Evolutionary conservation across 2,329 filamentous ascomycete genomes (phyloP).

Genomic region (Aureobasidium sp.): DNA sequence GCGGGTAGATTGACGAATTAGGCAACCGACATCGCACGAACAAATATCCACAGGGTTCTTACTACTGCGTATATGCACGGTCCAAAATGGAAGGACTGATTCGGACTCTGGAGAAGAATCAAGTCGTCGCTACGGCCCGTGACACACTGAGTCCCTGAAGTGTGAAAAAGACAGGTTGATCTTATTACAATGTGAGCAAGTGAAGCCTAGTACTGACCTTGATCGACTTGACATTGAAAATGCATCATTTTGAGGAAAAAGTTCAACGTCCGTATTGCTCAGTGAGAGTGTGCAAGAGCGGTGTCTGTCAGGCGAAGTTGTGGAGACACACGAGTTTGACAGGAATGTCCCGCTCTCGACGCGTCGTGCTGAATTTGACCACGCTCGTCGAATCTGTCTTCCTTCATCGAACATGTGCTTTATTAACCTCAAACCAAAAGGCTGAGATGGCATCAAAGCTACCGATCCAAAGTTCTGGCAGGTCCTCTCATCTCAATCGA

Average conservation of each 20-base stretch:
- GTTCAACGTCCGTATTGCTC: too few species aligned
- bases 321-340: neutral
- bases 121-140: neutral
- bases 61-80: neutral
- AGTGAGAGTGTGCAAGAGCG: neutral
- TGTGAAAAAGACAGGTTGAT: neutral
- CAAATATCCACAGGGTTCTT: neutral
- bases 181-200: neutral
- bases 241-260: too few species aligned
- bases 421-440: neutral
- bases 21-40: neutral
- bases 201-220: neutral
- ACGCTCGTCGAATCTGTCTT: neutral
- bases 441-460: neutral
- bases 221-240: neutral
- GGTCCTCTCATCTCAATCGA: neutral
- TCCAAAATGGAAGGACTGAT: neutral
- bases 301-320: neutral
- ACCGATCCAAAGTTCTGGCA: neutral
- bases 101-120: neutral
- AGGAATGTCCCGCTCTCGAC: neutral
- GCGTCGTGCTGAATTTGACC: neutral
- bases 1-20: neutral
- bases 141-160: neutral
- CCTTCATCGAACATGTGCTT: neutral